phyloP scores from a whole-genome alignment of 2,329 filamentous ascomycete genomes.

The Periglandula ipomoeae region DNA sequence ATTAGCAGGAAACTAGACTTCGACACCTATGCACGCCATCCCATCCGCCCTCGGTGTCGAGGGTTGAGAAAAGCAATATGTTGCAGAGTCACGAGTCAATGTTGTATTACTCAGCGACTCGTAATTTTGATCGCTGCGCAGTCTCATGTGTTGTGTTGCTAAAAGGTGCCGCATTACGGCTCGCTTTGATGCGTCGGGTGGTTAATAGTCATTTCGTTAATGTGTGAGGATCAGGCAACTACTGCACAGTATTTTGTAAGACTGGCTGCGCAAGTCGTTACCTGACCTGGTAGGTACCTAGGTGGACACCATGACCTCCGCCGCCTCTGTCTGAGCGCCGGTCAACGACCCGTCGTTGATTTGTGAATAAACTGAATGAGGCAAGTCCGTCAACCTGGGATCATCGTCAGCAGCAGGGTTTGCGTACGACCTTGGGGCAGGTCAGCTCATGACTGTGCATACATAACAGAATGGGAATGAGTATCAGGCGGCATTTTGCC shows the following conservation, averaged over 20 bases:
- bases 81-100: conserved; percentile 5
- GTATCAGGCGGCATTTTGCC: background rate
- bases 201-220: too few relatives aligned
- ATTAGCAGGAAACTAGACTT: background rate
- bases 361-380: background rate
- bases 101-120: conserved; percentile 3
- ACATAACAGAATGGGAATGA: background rate
- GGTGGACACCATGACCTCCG: background rate
- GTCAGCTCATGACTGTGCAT: background rate
- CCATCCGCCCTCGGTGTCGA: conserved; percentile 3
- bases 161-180: background rate
- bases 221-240: too few relatives aligned
- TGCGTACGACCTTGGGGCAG: background rate
- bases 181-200: background rate
- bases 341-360: background rate
- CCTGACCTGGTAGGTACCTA: background rate
- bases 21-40: conserved; percentile 4
- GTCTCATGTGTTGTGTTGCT: background rate
- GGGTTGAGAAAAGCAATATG: conserved; percentile 1
- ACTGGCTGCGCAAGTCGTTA: background rate
- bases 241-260: background rate
- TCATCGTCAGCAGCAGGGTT: background rate
- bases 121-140: background rate
- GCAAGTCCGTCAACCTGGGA: background rate
- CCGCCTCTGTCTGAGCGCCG: background rate